A percentile compares a stretch with the other conserved stretches of the same genome.
Evolutionary conservation across 31 red algal genomes (phyloP).

Genomic region (Asparagopsis taxiformis): DNA sequence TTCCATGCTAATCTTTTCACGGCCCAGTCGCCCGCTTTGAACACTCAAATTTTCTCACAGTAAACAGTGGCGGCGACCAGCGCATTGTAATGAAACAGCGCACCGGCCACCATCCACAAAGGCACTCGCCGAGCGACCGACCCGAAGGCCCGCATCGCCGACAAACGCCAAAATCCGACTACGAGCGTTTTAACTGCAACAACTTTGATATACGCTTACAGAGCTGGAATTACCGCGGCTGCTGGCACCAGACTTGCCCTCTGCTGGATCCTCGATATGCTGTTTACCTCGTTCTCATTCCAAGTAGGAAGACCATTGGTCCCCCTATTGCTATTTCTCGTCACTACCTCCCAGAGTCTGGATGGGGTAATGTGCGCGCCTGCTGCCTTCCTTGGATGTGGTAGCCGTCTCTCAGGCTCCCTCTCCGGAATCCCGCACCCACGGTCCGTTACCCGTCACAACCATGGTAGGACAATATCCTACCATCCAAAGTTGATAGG

Average conservation of each 20-base stretch:
- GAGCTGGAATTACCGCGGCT: constrained; percentile 95
- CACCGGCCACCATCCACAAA: constrained; percentile 36
- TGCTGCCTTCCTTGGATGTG: constrained; percentile 48
- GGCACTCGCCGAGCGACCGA: constrained; percentile 19
- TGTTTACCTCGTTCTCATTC: constrained; percentile 53
- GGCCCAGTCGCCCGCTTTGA: constrained; percentile 69
- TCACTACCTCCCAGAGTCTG: constrained; percentile 72
- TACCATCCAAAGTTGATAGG: constrained; percentile 80
- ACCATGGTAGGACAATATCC: constrained; percentile 67
- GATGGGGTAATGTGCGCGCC: constrained; percentile 63
- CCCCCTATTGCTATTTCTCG: constrained; percentile 78
- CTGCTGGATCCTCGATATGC: constrained; percentile 60
- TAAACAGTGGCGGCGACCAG: constrained; percentile 48
- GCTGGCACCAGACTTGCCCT: constrained; percentile 90
- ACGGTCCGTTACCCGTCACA: constrained; percentile 80
- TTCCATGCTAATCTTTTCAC: constrained; percentile 90
- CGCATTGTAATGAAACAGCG: constrained; percentile 4
- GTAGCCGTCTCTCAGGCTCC: constrained; percentile 59
- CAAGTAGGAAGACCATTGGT: constrained; percentile 30
- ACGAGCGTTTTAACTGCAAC: constrained; percentile 97
- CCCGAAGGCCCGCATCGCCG: constrained; percentile 22
- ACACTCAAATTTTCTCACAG: constrained; percentile 85
- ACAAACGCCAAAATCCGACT: constrained; percentile 79
- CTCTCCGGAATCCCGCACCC: constrained; percentile 60
- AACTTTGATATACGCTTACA: constrained; percentile 94